phyloP scores from a whole-genome alignment of 1,139 yeast genomes.

The Debaryomyces sp. region DNA sequence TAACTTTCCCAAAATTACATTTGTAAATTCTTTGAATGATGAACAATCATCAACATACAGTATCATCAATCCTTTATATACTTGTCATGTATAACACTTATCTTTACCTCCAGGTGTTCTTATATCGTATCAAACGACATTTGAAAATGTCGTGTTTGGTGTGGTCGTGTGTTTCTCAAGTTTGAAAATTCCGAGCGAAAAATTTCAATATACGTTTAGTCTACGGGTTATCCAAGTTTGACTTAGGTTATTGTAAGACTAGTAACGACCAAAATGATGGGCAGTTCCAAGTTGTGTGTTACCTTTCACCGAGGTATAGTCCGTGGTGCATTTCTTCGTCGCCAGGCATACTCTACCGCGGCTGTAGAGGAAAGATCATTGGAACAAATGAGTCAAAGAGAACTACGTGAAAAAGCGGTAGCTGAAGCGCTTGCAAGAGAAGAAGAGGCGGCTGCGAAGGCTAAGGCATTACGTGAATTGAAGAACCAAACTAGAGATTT shows the following conservation, averaged over 20 bases:
- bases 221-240: background rate
- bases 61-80: slow-evolving; percentile 55
- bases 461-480: slow-evolving; percentile 41
- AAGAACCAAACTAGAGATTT: slow-evolving; percentile 29
- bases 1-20: slow-evolving; percentile 1
- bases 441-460: slow-evolving; percentile 41
- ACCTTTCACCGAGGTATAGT: background rate
- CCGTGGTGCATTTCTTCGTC: slow-evolving; percentile 1
- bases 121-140: background rate
- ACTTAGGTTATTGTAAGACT: background rate
- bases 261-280: slow-evolving; percentile 3
- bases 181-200: slow-evolving; percentile 3
- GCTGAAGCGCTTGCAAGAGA: slow-evolving; percentile 51
- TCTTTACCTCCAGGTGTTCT: slow-evolving; percentile 56
- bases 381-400: slow-evolving; percentile 26
- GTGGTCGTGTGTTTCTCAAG: slow-evolving; percentile 2
- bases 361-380: slow-evolving; percentile 8
- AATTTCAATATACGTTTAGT: slow-evolving; percentile 1
- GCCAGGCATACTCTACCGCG: slow-evolving; percentile 8
- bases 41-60: slow-evolving; percentile 17
- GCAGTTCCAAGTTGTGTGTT: background rate
- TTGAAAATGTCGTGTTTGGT: slow-evolving; percentile 1
- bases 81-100: slow-evolving; percentile 46
- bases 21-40: slow-evolving; percentile 8
- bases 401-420: slow-evolving; percentile 42